A percentile compares a stretch with the other conserved stretches of the same genome.
phyloP scores from a whole-genome alignment of 768 basidiomycete species.

The Leccinum boreale region DNA sequence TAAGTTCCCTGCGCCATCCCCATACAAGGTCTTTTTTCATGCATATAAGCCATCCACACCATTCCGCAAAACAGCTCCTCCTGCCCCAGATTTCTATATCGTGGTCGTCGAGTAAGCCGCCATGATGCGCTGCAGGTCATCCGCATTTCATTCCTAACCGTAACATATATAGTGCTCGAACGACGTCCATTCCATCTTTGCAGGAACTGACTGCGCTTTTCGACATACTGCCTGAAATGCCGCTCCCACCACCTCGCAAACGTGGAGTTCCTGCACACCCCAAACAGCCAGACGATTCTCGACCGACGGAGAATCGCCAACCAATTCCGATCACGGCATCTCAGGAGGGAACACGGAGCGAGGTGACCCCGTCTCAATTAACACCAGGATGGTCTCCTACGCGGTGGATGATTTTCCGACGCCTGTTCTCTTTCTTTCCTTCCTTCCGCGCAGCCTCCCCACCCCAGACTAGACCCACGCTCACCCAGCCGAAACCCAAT shows the following conservation, averaged over 20 bases:
- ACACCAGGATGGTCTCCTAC: not conserved
- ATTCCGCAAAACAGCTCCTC: constrained; percentile 74
- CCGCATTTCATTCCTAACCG: constrained; percentile 1
- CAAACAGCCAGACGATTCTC: constrained; percentile 2
- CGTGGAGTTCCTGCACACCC: constrained; percentile 11
- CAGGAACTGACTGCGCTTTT: constrained; percentile 76
- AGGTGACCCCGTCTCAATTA: not conserved
- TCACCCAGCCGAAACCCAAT: constrained; percentile 45
- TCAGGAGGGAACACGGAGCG: constrained; percentile 1
- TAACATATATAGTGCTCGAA: constrained; percentile 59
- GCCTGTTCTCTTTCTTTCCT: constrained; percentile 6
- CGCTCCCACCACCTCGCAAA: constrained; percentile 58
- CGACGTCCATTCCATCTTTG: constrained; percentile 77
- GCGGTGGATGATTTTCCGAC: not conserved
- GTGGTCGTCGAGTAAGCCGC: constrained; percentile 77
- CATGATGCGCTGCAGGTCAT: not conserved
- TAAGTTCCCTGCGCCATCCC: not conserved
- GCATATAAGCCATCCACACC: constrained; percentile 88
- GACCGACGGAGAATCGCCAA: not conserved
- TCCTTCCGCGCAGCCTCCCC: not conserved
- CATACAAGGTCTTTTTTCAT: constrained; percentile 82
- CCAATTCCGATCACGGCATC: constrained; percentile 1
- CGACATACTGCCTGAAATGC: constrained; percentile 55
- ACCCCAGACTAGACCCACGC: constrained; percentile 25
- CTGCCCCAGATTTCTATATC: constrained; percentile 80